Base-by-base conservation (phyloP, 441 rosid species). In the Rhodomyrtus psidioides region DNA sequence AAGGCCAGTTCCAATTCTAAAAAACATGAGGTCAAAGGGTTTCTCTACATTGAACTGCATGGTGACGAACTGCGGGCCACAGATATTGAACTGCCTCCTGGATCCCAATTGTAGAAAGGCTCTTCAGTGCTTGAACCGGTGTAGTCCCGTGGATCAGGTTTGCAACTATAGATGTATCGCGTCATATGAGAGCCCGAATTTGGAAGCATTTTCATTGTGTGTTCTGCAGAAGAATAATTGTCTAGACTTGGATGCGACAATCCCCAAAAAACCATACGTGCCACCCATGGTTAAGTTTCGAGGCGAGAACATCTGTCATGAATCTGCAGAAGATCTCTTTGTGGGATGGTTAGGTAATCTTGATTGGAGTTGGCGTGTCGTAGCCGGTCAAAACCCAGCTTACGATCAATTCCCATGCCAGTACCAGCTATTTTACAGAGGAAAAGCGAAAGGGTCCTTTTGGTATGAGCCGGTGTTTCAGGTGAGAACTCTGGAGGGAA, bases 321-420 rank as follows among this genome's bases (percentile, higher is more conserved):
- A 93, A 84, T 90, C 90, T 79, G 97, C 97, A 1, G 98, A 97
- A 88, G 98, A 96, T 90, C 91, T 97, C 86, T 96, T 97, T 76
- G 95, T 97, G 83, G 98, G 98, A 26, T 97, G 98, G 97, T 88
- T 96, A 86, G 97, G 97, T 65, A 89, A 82, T 55, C 85, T 95
- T 82, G 95, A 92, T 55, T 96, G 98, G 97, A 97, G 99, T 82
- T 97, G 98, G 97, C 94, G 98, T 60, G 99, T 97, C 2, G 92
- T 90, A 59, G 96, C 99, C 0, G 99, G 98, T 59, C 97, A 97
- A 83, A 97, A 97, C 88, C 98, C 99, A 3, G 98, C 97, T 83
- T 97, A 97, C 59, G 98, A 97, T 88, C 98, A 97, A 84, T 97
- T 97, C 87, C 98, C 99, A 1, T 97, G 98, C 91, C 98, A 97